These are phyloP conservation scores for Hirsutella minnesotensis DNA, from an alignment of 2,329 filamentous ascomycete genomes.

Conservation along the genomic window DNA sequence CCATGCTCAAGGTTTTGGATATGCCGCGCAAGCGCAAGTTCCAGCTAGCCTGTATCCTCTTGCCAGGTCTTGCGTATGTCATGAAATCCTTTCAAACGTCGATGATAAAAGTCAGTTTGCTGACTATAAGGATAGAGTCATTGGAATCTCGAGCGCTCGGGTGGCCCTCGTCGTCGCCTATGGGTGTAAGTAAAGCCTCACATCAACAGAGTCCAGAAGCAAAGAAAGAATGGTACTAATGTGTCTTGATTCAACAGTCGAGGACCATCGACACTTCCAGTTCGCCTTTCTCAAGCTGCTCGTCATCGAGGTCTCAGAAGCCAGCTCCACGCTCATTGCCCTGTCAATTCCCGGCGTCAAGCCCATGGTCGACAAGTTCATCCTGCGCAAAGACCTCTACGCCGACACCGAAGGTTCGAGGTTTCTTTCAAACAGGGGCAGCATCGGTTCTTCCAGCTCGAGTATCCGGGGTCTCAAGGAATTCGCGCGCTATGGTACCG, in stretches of 20 bases:
- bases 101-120: neutral
- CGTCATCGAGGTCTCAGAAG: constrained; percentile 35
- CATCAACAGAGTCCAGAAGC: too few relatives aligned
- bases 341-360: constrained; percentile 38
- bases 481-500: too few relatives aligned
- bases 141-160: neutral
- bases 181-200: neutral
- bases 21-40: constrained; percentile 2
- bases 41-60: constrained; percentile 2
- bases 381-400: constrained; percentile 13
- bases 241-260: neutral
- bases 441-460: neutral
- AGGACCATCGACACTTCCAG: neutral
- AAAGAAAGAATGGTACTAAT: too few relatives aligned
- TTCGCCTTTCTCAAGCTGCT: constrained; percentile 18
- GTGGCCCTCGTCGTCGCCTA: neutral
- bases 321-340: constrained; percentile 36
- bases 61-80: constrained; percentile 3
- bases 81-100: neutral
- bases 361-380: constrained; percentile 27
- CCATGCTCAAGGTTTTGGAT: constrained; percentile 1
- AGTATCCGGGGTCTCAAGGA: neutral
- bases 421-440: neutral
- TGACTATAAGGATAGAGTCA: neutral
- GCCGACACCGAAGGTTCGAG: constrained; percentile 9